Conservation (phyloP, 2,329 filamentous ascomycete genomes). For the Cordyceps militaris region DNA sequence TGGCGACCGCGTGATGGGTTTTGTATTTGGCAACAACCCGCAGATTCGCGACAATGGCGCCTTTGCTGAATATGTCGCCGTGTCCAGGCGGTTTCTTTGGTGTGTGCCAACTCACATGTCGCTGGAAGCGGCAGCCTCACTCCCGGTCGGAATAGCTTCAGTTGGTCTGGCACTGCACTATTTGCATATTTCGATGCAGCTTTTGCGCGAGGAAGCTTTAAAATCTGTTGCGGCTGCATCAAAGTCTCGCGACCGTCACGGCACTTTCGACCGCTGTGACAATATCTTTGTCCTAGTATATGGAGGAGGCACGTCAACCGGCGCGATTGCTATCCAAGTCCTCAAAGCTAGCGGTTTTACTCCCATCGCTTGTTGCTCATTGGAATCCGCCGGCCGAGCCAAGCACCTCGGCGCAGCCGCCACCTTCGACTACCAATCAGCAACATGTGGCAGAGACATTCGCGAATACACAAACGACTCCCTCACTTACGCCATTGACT, state of each 20-base stretch:
- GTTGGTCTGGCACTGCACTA: not conserved
- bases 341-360: not conserved
- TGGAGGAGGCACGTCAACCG: constrained; percentile 23
- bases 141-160: not conserved
- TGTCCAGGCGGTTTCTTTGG: not conserved
- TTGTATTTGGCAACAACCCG: not conserved
- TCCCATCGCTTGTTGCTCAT: not conserved
- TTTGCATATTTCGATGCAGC: not conserved
- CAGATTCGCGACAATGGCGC: not conserved
- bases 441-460: constrained; percentile 17
- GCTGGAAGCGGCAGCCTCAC: not conserved
- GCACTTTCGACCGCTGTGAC: not conserved
- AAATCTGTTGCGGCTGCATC: not conserved
- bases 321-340: constrained; percentile 22
- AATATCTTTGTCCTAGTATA: constrained; percentile 22
- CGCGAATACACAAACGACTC: constrained; percentile 16
- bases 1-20: constrained; percentile 4
- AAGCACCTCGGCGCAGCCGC: constrained; percentile 10
- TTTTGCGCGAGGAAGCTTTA: not conserved
- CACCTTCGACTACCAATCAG: constrained; percentile 17
- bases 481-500: constrained; percentile 16
- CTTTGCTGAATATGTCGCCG: not conserved
- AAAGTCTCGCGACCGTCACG: not conserved
- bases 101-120: not conserved
- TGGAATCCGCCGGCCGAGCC: not conserved